Evolutionary conservation across 371 early-diverging fungal species (phyloP).

Genomic region (Apophysomyces sp.): DNA sequence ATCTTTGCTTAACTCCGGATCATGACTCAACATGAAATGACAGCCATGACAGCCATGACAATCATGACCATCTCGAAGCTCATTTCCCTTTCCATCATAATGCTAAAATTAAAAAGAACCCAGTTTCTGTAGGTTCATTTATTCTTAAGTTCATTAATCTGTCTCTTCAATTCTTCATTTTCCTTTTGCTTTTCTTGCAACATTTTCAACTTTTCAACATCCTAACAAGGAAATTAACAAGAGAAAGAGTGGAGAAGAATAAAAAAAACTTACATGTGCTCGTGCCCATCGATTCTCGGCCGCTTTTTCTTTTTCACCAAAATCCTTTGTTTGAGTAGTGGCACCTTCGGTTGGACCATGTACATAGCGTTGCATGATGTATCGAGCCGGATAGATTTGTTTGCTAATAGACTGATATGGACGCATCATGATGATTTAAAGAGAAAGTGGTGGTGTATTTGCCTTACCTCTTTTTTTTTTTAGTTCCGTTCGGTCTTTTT

Average conservation of each 20-base stretch:
- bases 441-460: background rate
- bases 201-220: conserved; percentile 31
- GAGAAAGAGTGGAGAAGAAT: too few species aligned
- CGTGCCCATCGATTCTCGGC: conserved; percentile 40
- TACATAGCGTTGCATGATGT: background rate
- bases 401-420: background rate
- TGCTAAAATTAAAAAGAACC: background rate
- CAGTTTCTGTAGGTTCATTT: too few species aligned
- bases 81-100: background rate
- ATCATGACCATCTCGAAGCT: too few species aligned
- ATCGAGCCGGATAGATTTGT: background rate
- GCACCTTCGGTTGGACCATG: background rate
- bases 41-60: too few species aligned
- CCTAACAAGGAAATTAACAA: too few species aligned
- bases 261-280: conserved; percentile 28
- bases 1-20: too few species aligned
- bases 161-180: conserved; percentile 3
- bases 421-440: background rate
- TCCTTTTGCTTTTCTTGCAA: conserved; percentile 13
- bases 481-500: background rate
- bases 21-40: too few species aligned
- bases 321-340: conserved; percentile 2
- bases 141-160: conserved; percentile 11
- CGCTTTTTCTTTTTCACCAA: conserved; percentile 36
- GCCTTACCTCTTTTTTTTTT: background rate